Base-by-base conservation (phyloP, 2,329 filamentous ascomycete genomes). In the Diaporthe destruens region DNA sequence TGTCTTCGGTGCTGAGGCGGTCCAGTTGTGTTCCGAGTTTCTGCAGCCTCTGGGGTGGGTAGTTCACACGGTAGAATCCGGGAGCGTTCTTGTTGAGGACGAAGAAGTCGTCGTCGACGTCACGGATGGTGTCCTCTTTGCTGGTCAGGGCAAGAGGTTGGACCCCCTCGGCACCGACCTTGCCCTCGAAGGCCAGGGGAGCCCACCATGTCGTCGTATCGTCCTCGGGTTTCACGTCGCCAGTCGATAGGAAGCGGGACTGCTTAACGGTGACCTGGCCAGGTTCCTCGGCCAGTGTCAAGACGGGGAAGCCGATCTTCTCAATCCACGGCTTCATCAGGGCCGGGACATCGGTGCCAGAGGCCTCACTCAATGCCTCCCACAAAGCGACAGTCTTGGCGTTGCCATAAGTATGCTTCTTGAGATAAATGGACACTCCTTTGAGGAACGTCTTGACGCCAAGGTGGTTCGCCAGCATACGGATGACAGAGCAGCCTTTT, bases 281-380 rank as follows among this genome's bases (percentile, higher is more conserved):
- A 72, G 92, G 90, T 80, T 96, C 91, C 83, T 98, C 96, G 29
- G 92, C 88, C 20, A 98, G 89, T 2, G 93, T 97, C 25, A 99
- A 84, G 18, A 98, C 91, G 0, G 96, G 96, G 83, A 98, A 97
- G 1, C 96, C 96, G 76, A 98, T 97, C 84, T 96, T 96, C 77
- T 92, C 91, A 79, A 98, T 98, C 96, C 96, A 99, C 23, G 93
- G 91, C 76, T 94, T 88, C 95, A 99, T 99, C 79, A 98, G 92
- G 63, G 87, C 87, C 76, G 92, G 91, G 47, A 99, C 93, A 79
- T 98, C 93, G 80, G 94, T 90, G 44, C 94, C 94, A 11, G 96
- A 98, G 6, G 93, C 94, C 78, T 97, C 91, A 80, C 92, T 94
- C 61, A 99, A 86, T 11, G 96, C 94, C 73, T 91, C 88, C 96